Conservation (phyloP, 2,329 filamentous ascomycete genomes). For the Penicillium griseofulvum region DNA sequence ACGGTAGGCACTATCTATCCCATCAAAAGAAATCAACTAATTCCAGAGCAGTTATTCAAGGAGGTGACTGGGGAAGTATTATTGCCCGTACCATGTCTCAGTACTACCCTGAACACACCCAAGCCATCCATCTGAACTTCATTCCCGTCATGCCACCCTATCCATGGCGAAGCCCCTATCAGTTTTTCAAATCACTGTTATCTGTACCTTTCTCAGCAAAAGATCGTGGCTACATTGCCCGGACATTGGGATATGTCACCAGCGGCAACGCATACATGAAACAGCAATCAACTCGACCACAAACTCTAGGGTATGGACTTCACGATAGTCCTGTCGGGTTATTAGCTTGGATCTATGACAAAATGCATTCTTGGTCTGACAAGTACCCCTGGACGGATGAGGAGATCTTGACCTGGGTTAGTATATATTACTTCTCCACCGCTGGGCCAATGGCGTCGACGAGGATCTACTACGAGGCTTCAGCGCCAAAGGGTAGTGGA, state of each 20-base stretch:
- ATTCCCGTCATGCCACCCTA: conserved; percentile 50
- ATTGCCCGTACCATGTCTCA: conserved; percentile 63
- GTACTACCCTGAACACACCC: conserved; percentile 57
- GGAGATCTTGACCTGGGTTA: conserved; percentile 72
- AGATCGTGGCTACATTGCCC: conserved; percentile 23
- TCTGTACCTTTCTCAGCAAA: conserved; percentile 31
- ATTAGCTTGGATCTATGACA: conserved; percentile 78
- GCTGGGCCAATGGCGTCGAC: conserved; percentile 67
- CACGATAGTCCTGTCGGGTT: conserved; percentile 68
- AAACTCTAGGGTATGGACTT: conserved; percentile 68
- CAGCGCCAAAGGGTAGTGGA: conserved; percentile 26
- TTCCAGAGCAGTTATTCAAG: conserved; percentile 48
- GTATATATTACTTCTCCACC: conserved; percentile 68
- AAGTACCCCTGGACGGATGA: conserved; percentile 71
- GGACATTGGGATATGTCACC: conserved; percentile 22
- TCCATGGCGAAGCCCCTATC: conserved; percentile 53
- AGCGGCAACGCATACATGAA: conserved; percentile 52
- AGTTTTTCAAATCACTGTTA: conserved; percentile 44
- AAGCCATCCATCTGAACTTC: conserved; percentile 64
- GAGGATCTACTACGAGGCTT: conserved; percentile 70
- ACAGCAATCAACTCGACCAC: conserved; percentile 65
- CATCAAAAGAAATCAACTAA: not conserved
- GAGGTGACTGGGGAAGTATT: conserved; percentile 68
- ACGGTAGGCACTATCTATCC: conserved; percentile 37
- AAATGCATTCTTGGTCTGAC: conserved; percentile 74